Evolutionary conservation across 345 rosid genomes (phyloP).

Genomic region (Raphanus sativus): DNA sequence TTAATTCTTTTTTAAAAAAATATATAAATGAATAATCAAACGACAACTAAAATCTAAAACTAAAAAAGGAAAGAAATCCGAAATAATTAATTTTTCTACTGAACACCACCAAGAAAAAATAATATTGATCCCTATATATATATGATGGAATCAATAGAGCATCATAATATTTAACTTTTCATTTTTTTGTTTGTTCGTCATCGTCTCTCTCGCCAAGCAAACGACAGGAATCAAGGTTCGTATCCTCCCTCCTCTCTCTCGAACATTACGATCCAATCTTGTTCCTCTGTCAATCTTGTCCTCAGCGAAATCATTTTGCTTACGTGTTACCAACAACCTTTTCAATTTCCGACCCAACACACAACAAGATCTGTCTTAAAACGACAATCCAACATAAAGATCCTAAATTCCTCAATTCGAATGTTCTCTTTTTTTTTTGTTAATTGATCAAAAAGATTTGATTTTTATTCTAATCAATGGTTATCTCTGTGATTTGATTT

Average conservation of each 20-base stretch:
- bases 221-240: not conserved
- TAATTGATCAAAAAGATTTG: not conserved
- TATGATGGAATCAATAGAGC: not conserved
- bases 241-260: too few species aligned
- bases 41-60: not conserved
- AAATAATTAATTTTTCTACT: not conserved
- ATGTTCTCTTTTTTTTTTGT: not conserved
- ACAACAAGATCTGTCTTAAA: not conserved
- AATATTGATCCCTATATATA: not conserved
- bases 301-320: not conserved
- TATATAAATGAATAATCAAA: not conserved
- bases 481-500: slow-evolving; percentile 10
- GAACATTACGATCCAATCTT: not conserved
- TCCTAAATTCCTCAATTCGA: not conserved
- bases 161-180: not conserved
- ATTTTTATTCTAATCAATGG: too few species aligned
- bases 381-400: not conserved
- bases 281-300: not conserved
- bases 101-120: not conserved
- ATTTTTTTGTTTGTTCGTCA: not conserved
- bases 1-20: too few species aligned
- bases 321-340: not conserved
- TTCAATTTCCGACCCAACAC: not conserved
- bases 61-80: slow-evolving; percentile 6
- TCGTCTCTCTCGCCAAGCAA: not conserved